A percentile compares a stretch with the other conserved stretches of the same genome.
phyloP scores from a whole-genome alignment of 2,329 filamentous ascomycete species.

The Sporothrix schenckii region DNA sequence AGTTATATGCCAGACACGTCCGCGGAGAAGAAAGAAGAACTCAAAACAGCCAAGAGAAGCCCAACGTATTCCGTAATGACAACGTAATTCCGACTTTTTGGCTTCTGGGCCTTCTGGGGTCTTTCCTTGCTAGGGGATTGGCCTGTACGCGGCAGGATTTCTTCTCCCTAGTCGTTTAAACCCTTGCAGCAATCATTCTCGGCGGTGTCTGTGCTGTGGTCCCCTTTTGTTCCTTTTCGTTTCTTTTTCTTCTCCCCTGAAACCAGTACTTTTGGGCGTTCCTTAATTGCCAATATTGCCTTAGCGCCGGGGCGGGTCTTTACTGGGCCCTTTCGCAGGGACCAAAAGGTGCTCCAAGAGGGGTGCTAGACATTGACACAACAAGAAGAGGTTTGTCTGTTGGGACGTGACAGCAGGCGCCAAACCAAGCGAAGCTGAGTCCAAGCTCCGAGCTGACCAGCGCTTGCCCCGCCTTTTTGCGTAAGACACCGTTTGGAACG shows the following conservation, averaged over 20 bases:
- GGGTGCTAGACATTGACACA: constrained; percentile 3
- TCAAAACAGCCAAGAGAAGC: neutral
- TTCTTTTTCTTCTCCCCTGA: neutral
- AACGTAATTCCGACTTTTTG: constrained; percentile 3
- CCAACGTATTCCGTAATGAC: neutral
- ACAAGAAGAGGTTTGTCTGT: neutral
- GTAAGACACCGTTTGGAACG: no score
- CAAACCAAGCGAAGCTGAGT: no score
- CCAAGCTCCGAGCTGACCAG: no score
- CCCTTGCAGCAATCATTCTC: constrained; percentile 18
- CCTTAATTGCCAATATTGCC: constrained; percentile 7
- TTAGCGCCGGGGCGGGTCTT: constrained; percentile 18
- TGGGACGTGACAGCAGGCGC: neutral
- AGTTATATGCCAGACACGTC: neutral
- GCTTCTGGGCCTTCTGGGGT: neutral
- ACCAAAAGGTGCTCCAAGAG: neutral
- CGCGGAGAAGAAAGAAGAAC: neutral
- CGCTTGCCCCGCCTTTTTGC: neutral
- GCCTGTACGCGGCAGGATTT: neutral
- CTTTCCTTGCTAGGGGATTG: neutral
- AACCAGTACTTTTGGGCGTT: neutral
- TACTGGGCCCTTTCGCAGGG: neutral
- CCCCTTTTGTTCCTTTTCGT: neutral
- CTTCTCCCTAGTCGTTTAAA: neutral
- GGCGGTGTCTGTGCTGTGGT: constrained; percentile 11